These are phyloP conservation scores for Nicotiana otophora DNA, from an alignment of 257 asterid species.

Conservation along the genomic window DNA sequence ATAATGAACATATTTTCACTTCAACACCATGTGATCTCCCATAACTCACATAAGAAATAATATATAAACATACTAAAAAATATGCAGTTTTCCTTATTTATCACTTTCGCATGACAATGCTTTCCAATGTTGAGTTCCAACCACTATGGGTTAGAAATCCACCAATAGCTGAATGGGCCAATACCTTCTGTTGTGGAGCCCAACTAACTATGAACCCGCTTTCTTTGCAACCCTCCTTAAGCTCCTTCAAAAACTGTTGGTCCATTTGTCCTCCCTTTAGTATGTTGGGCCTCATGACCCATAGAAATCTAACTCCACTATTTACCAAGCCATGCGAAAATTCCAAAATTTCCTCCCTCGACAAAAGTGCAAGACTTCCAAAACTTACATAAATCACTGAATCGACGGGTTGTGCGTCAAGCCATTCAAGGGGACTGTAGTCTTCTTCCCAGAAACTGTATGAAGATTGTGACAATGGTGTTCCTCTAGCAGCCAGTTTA, in stretches of 20 bases:
- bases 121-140: slow-evolving; percentile 13
- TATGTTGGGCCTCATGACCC: slow-evolving; percentile 24
- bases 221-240: slow-evolving; percentile 6
- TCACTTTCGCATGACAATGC: no score
- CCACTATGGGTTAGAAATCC: slow-evolving; percentile 20
- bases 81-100: no score
- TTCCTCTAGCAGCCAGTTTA: background rate
- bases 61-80: no score
- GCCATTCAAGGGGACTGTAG: slow-evolving; percentile 21
- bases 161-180: slow-evolving; percentile 20
- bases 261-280: background rate
- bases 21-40: no score
- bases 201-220: slow-evolving; percentile 22
- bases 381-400: slow-evolving; percentile 30
- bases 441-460: slow-evolving; percentile 31
- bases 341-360: slow-evolving; percentile 13
- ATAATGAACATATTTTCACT: no score
- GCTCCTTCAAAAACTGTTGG: background rate
- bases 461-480: background rate
- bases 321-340: slow-evolving; percentile 24
- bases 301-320: slow-evolving; percentile 19
- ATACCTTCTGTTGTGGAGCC: slow-evolving; percentile 24
- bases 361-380: slow-evolving; percentile 22
- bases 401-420: slow-evolving; percentile 16
- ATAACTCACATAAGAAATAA: no score